Conservation (phyloP, 2,329 filamentous ascomycete species). For the Eutypella sp. region DNA sequence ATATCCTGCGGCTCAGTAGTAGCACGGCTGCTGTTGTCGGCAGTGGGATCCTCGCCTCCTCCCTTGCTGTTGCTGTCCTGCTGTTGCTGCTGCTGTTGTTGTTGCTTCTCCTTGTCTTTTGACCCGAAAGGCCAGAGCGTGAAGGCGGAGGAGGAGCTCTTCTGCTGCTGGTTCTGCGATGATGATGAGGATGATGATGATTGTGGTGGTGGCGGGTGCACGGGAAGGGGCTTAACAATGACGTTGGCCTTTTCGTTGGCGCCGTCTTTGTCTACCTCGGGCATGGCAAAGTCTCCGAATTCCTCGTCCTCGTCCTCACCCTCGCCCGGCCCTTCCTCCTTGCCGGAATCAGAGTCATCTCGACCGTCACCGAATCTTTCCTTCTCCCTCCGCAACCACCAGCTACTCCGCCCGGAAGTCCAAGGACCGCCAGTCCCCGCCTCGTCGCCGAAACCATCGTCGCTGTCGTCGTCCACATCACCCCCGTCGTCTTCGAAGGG, state of each 20-base stretch:
- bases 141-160: constrained; percentile 33
- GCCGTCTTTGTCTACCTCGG: constrained; percentile 43
- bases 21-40: constrained; percentile 26
- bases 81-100: too few relatives aligned
- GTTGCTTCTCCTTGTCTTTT: constrained; percentile 27
- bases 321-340: constrained; percentile 20
- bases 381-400: constrained; percentile 37
- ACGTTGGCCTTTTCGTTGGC: constrained; percentile 23
- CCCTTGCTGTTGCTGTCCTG: constrained; percentile 28
- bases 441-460: constrained; percentile 31
- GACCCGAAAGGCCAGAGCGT: constrained; percentile 52
- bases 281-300: constrained; percentile 65
- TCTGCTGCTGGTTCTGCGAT: constrained; percentile 31
- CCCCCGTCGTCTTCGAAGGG: constrained; percentile 39
- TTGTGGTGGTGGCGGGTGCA: constrained; percentile 46
- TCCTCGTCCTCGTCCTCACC: constrained; percentile 45
- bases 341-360: constrained; percentile 41
- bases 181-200: too few relatives aligned
- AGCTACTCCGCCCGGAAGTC: constrained; percentile 35
- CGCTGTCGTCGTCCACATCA: constrained; percentile 46
- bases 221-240: constrained; percentile 50
- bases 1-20: constrained; percentile 28
- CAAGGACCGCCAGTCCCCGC: constrained; percentile 32
- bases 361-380: constrained; percentile 35
- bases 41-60: constrained; percentile 31